Conservation (phyloP, 352 stramenopile genomes). For the Pythium guiyangense region DNA sequence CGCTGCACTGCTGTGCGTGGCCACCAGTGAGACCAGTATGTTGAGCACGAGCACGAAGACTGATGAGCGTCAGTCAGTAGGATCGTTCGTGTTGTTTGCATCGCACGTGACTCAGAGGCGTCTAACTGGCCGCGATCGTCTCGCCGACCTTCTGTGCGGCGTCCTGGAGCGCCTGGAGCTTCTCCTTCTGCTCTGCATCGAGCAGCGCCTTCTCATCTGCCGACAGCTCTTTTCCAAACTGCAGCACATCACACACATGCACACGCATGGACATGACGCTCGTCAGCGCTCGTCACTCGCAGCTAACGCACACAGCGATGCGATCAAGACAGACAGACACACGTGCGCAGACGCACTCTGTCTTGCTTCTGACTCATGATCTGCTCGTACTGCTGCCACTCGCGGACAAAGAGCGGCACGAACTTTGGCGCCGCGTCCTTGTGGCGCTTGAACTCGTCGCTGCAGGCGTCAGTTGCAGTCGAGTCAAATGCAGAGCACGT, state of each 20-base stretch:
- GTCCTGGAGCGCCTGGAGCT: slow-evolving; percentile 64
- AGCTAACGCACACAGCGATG: background rate
- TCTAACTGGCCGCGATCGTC: slow-evolving; percentile 32
- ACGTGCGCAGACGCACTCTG: slow-evolving; percentile 20
- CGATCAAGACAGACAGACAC: background rate
- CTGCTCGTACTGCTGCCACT: slow-evolving; percentile 73
- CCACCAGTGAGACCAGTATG: too few species aligned
- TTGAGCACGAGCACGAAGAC: too few species aligned
- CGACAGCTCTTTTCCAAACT: slow-evolving; percentile 74
- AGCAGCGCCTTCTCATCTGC: slow-evolving; percentile 50
- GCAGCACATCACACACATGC: background rate
- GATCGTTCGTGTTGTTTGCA: too few species aligned
- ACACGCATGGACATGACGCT: background rate
- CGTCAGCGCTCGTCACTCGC: background rate
- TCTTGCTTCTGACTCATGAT: slow-evolving; percentile 49
- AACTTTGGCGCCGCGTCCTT: slow-evolving; percentile 75
- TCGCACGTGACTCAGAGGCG: too few species aligned
- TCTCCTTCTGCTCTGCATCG: slow-evolving; percentile 61
- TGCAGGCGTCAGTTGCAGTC: slow-evolving; percentile 5
- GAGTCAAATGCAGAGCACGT: background rate
- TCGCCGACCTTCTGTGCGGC: slow-evolving; percentile 65
- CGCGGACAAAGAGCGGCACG: slow-evolving; percentile 64
- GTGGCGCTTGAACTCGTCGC: slow-evolving; percentile 83
- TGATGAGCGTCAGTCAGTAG: too few species aligned
- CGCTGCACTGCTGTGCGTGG: too few species aligned